Percentiles rank a stretch among this genome's conserved stretches.
Evolutionary conservation across 1,139 yeast species (phyloP).

Genomic region (Blastobotrys serpentis): DNA sequence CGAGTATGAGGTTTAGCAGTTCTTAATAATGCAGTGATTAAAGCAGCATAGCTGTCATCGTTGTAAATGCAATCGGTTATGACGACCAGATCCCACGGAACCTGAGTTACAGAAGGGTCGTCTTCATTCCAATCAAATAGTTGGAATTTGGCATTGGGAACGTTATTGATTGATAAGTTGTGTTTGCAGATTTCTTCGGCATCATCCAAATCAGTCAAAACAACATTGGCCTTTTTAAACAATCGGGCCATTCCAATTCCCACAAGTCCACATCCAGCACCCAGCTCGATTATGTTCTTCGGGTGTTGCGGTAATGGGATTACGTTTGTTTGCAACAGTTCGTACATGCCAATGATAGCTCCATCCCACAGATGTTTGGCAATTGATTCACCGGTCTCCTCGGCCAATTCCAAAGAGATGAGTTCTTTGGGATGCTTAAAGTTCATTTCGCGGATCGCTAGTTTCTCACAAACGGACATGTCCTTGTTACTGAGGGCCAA

Average conservation of each 20-base stretch:
- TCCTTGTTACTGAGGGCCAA: background rate
- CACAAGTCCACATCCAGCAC: constrained; percentile 35
- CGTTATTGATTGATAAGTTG: constrained; percentile 25
- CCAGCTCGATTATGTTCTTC: constrained; percentile 29
- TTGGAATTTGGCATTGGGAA: constrained; percentile 13
- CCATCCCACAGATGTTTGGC: constrained; percentile 35
- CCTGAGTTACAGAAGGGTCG: background rate
- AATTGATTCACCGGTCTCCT: constrained; percentile 32
- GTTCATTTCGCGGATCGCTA: constrained; percentile 13
- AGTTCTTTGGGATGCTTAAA: background rate
- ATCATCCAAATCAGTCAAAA: constrained; percentile 32
- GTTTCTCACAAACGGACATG: constrained; percentile 13
- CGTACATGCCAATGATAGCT: constrained; percentile 22
- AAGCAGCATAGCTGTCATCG: constrained; percentile 30
- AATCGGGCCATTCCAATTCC: constrained; percentile 28
- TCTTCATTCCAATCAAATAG: constrained; percentile 22
- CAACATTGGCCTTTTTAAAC: constrained; percentile 23
- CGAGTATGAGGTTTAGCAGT: constrained; percentile 19
- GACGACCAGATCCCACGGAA: constrained; percentile 29
- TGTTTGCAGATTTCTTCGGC: constrained; percentile 29
- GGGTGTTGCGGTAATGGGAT: constrained; percentile 13
- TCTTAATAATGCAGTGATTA: constrained; percentile 26
- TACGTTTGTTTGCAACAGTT: constrained; percentile 6
- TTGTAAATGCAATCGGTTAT: constrained; percentile 38
- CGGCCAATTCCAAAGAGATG: constrained; percentile 17